Conservation (phyloP, 331 rosid genomes). For the Phaseolus coccineus region DNA sequence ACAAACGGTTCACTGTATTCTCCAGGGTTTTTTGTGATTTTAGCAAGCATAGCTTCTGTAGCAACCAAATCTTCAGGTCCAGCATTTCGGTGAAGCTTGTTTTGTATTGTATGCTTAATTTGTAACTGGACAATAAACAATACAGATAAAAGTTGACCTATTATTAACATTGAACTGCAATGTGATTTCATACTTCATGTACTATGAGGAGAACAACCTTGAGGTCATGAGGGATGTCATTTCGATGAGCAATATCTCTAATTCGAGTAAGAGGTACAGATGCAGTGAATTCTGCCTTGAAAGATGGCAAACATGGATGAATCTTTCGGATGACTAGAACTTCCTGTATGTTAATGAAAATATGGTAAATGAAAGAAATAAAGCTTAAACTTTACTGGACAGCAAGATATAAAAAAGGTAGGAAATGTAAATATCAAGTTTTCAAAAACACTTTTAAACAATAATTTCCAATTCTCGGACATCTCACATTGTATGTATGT, state of each 20-base stretch:
- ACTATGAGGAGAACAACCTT: constrained; percentile 65
- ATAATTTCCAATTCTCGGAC: constrained; percentile 2
- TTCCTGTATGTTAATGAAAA: constrained; percentile 65
- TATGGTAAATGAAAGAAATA: constrained; percentile 37
- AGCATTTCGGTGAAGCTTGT: constrained; percentile 98
- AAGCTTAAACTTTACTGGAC: constrained; percentile 24
- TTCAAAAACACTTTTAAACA: constrained; percentile 1
- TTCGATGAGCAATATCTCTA: constrained; percentile 97
- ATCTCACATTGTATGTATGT: not conserved
- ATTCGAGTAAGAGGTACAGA: constrained; percentile 97
- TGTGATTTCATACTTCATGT: constrained; percentile 36
- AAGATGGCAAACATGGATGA: constrained; percentile 97
- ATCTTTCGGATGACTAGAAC: constrained; percentile 80
- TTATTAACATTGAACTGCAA: constrained; percentile 26
- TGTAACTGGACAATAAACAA: constrained; percentile 66
- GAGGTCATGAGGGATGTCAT: constrained; percentile 93
- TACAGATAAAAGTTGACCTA: constrained; percentile 32
- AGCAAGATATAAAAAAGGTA: constrained; percentile 1
- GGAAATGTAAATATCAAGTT: not conserved
- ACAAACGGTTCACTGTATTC: constrained; percentile 82
- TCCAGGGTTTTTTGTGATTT: constrained; percentile 81
- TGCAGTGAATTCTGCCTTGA: constrained; percentile 98
- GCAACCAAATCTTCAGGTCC: constrained; percentile 99
- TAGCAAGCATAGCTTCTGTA: constrained; percentile 95
- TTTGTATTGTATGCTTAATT: constrained; percentile 97